A percentile compares a stretch with the other conserved stretches of the same genome.
Conservation (phyloP, 768 basidiomycete genomes). For the Boletus tomentosulus region DNA sequence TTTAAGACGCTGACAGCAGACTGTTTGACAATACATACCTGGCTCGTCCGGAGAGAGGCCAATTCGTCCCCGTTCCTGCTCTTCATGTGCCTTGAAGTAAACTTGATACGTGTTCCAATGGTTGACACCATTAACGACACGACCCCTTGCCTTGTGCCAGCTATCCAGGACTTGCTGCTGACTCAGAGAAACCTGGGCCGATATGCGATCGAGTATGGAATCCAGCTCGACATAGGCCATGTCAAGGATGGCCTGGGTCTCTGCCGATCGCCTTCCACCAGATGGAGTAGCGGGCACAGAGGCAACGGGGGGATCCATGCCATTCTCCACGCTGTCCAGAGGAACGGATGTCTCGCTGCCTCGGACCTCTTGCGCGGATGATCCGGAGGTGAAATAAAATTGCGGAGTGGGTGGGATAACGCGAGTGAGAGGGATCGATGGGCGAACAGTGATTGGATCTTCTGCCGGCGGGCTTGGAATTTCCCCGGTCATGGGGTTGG, state of each 20-base stretch:
- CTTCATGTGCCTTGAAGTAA: neutral
- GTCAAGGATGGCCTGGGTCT: neutral
- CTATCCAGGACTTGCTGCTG: neutral
- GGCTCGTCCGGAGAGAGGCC: neutral
- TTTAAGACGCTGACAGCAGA: neutral
- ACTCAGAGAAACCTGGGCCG: neutral
- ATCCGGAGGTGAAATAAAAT: too few species aligned
- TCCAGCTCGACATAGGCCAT: neutral
- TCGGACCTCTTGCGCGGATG: too few species aligned
- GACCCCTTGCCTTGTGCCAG: neutral
- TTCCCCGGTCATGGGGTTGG: too few species aligned
- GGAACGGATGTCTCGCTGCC: too few species aligned
- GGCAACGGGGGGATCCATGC: too few species aligned
- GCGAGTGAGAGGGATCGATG: too few species aligned
- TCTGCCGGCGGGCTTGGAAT: too few species aligned
- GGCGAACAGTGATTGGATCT: too few species aligned
- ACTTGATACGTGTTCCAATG: slow-evolving; percentile 2
- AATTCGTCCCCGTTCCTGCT: neutral
- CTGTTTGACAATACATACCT: neutral
- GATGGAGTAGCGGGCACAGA: too few species aligned
- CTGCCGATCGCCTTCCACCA: too few species aligned
- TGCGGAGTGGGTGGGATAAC: too few species aligned
- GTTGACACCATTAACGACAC: neutral
- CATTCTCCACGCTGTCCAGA: too few species aligned
- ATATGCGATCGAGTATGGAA: neutral